A percentile compares a stretch with the other conserved stretches of the same genome.
These are phyloP conservation scores for Cytospora piceae DNA, from an alignment of 2,329 filamentous ascomycete species.

Conservation along the genomic window DNA sequence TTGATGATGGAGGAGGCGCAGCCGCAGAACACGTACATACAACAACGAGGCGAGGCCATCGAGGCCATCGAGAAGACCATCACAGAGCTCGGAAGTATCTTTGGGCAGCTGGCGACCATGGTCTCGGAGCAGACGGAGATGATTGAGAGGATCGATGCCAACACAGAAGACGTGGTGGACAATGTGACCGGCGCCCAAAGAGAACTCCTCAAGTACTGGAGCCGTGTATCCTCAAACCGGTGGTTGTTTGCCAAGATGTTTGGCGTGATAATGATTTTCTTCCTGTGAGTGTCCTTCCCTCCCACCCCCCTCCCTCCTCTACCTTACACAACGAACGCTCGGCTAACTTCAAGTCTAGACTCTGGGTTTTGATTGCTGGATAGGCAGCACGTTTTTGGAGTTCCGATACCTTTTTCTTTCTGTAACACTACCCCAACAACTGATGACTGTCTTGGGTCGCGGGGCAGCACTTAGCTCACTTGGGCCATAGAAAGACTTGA, in stretches of 20 bases:
- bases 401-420: conserved; percentile 23
- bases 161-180: conserved; percentile 96
- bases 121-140: conserved; percentile 97
- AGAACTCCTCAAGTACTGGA: conserved; percentile 97
- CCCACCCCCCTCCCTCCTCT: neutral
- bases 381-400: conserved; percentile 36
- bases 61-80: conserved; percentile 97
- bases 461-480: conserved; percentile 14
- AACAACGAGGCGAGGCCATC: conserved; percentile 92
- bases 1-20: conserved; percentile 93
- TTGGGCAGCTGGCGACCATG: conserved; percentile 94
- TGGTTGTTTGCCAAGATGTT: conserved; percentile 86
- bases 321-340: neutral
- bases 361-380: conserved; percentile 71
- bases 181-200: conserved; percentile 97
- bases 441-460: conserved; percentile 5
- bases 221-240: conserved; percentile 87
- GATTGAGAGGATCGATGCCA: conserved; percentile 96
- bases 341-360: conserved; percentile 41
- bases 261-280: conserved; percentile 94
- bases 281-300: conserved; percentile 56
- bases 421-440: conserved; percentile 29
- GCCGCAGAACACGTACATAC: conserved; percentile 84
- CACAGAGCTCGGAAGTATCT: conserved; percentile 85
- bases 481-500: conserved; percentile 30